These are phyloP conservation scores for Dipteronia dyeriana DNA, from an alignment of 345 rosid genomes.

Conservation along the genomic window DNA sequence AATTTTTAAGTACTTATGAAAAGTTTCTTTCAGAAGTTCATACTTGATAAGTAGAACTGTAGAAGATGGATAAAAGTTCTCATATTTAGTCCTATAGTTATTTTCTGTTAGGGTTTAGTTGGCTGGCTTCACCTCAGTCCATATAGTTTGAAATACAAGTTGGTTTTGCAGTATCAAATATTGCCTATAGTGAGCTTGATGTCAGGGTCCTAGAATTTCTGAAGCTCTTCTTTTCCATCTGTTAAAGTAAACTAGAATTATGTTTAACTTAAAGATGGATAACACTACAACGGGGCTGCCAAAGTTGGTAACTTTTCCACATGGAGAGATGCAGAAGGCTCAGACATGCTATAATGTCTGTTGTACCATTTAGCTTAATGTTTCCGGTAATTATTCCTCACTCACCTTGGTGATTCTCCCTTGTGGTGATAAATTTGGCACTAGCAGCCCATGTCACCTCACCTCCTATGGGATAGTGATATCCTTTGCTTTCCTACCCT, in stretches of 20 bases:
- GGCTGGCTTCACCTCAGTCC: neutral
- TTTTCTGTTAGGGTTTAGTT: neutral
- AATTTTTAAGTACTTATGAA: neutral
- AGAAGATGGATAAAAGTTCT: neutral
- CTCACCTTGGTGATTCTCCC: neutral
- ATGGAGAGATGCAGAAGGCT: neutral
- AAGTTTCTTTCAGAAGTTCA: conserved; percentile 6
- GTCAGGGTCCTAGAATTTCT: neutral
- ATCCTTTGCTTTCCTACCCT: neutral
- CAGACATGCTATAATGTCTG: neutral
- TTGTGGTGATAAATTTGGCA: neutral
- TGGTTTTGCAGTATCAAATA: neutral
- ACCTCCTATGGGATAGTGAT: neutral
- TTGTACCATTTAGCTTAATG: neutral
- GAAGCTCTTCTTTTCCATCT: neutral
- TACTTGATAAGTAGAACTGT: neutral
- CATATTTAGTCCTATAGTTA: neutral
- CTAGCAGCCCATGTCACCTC: neutral
- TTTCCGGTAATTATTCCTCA: neutral
- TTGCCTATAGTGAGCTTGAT: neutral
- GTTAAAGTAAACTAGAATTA: neutral
- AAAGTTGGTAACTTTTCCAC: neutral
- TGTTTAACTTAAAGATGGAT: neutral
- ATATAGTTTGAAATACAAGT: neutral
- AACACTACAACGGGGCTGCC: neutral